Evolutionary conservation across 2,329 filamentous ascomycete species (phyloP).

Genomic region (Nemania sp.): DNA sequence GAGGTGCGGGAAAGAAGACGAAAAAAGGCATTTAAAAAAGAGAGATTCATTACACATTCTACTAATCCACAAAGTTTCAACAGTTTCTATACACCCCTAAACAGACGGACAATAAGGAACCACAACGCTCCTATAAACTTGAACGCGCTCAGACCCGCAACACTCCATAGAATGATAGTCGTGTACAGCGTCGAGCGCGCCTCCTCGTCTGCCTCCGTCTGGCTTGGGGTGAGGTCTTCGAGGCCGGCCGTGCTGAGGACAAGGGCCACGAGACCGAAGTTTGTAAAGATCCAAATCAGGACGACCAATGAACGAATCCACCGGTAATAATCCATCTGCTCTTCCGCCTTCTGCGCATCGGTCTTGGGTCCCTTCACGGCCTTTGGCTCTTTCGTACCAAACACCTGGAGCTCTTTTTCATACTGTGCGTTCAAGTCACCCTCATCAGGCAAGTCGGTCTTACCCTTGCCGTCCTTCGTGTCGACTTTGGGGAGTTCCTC

Average conservation of each 20-base stretch:
- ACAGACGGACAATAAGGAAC: slow-evolving; percentile 92
- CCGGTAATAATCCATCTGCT: slow-evolving; percentile 98
- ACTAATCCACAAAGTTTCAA: no score
- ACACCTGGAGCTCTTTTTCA: slow-evolving; percentile 82
- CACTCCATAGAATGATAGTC: slow-evolving; percentile 87
- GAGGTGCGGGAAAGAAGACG: neutral
- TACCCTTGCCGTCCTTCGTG: slow-evolving; percentile 88
- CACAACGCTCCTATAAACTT: slow-evolving; percentile 89
- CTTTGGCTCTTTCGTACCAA: slow-evolving; percentile 78
- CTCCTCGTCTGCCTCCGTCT: slow-evolving; percentile 59
- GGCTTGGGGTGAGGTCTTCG: slow-evolving; percentile 69
- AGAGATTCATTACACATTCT: slow-evolving; percentile 27
- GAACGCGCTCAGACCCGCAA: slow-evolving; percentile 84
- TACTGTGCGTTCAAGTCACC: slow-evolving; percentile 96
- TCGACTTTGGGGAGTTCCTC: slow-evolving; percentile 90
- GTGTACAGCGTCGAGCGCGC: slow-evolving; percentile 83
- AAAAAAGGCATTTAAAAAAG: neutral
- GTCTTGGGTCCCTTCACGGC: slow-evolving; percentile 72
- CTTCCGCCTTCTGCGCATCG: slow-evolving; percentile 72
- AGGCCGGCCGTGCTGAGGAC: slow-evolving; percentile 89
- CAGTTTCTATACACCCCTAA: slow-evolving; percentile 72
- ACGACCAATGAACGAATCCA: slow-evolving; percentile 94
- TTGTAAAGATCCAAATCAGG: slow-evolving; percentile 95
- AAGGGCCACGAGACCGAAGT: slow-evolving; percentile 86
- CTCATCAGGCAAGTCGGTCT: slow-evolving; percentile 95